phyloP scores from a whole-genome alignment of 805 yeast genomes.

The Candida argentea region DNA sequence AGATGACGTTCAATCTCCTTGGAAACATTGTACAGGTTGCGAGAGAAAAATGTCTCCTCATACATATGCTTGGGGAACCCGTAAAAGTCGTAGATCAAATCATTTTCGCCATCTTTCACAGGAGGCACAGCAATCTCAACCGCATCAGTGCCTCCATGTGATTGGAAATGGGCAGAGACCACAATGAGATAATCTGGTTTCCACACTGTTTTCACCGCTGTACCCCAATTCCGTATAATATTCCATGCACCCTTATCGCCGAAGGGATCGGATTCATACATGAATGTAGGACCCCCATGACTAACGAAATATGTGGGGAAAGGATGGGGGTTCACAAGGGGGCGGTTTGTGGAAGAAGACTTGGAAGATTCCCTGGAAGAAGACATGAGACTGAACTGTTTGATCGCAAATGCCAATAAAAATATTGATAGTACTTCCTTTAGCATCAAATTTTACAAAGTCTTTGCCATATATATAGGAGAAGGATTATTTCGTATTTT shows the following conservation, averaged over 20 bases:
- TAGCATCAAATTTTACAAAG: too few species aligned
- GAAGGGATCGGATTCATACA: constrained; percentile 30
- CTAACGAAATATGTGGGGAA: constrained; percentile 59
- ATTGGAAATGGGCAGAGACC: constrained; percentile 76
- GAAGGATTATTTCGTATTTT: too few species aligned
- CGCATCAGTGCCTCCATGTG: constrained; percentile 20
- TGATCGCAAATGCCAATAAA: not conserved
- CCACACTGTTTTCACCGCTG: constrained; percentile 33
- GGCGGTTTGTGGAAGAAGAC: constrained; percentile 1
- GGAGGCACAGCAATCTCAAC: constrained; percentile 36
- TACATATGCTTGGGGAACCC: constrained; percentile 64
- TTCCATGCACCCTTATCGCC: constrained; percentile 49
- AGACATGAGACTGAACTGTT: not conserved
- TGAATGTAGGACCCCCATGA: constrained; percentile 82
- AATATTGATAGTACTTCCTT: too few species aligned
- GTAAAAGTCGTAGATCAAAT: constrained; percentile 62
- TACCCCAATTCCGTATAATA: constrained; percentile 40
- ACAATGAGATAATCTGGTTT: constrained; percentile 60
- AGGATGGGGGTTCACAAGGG: constrained; percentile 13
- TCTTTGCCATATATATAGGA: too few species aligned
- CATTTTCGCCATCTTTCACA: constrained; percentile 30
- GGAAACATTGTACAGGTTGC: constrained; percentile 34
- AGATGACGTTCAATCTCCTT: constrained; percentile 33
- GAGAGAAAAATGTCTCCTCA: constrained; percentile 48
- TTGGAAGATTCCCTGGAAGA: not conserved